Evolutionary conservation across 2,329 filamentous ascomycete species (phyloP), one percentile per base, ranked within the genome.

Genomic region (Keithomyces neogunnii): DNA sequence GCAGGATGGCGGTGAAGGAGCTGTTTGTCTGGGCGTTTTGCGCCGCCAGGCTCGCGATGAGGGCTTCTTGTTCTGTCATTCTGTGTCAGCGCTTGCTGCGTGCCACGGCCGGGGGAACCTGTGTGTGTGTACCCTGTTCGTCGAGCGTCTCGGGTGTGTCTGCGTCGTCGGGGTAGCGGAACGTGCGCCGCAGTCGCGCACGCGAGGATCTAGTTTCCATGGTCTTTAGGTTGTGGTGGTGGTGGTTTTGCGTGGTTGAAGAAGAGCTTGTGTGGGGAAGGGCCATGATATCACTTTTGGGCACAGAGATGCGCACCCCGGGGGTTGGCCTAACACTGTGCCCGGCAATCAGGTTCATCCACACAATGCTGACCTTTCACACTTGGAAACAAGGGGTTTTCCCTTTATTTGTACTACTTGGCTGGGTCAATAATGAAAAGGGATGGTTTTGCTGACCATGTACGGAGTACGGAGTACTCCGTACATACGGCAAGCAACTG

Each of bases 181-280:
- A 93, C 7, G 87, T 85, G 60, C 80, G 85, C 61, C 90, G 84
- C 44, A 93, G 73, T 56, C 87, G 83, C 49, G 86, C 73, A 40
- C 68, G 67, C 1, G 72, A 60, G 50, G 56, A 55, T 31, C 48
- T 56, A n/a, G 57, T 45, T 42, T 57, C 54, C 45, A 48, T 51
- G 36, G n/a, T 39, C 9, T 4, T n/a, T 11, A 13, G 1, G 36
- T 13, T 39, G 36, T 39, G 36, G 36, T 5, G 36, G 36, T 39
- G 13, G 36, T 13, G 13, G 11, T 10, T 39, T 39, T 5, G 13
- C 5, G 4, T 5, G 19, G 13, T 26, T 8, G n/a, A 26, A 5
- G 10, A 4, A 5, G 40, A 44, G 40, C 40, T 44, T 31, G 40
- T 9, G 40, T 30, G 26, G 39, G 28, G 39, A 5, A 8, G 39